Base-by-base conservation (phyloP, 805 yeast genomes). In the Spathaspora sp. region DNA sequence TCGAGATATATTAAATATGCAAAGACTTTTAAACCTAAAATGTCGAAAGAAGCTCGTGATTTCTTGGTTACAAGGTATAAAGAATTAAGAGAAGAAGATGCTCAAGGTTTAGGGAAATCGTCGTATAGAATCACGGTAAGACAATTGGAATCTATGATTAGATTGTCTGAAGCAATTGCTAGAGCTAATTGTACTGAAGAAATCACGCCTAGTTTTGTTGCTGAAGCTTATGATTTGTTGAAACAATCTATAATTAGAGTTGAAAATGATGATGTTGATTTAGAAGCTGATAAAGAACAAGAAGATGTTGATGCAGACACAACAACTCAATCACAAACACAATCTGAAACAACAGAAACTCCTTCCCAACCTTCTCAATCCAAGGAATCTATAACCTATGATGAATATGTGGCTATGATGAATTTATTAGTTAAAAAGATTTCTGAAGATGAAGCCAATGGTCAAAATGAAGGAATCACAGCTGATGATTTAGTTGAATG, bases 81-180 rank as follows among this genome's bases (percentile, higher is more conserved):
- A 65, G 96, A 88, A 61, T 77, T 93, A 55, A 80, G 99, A 68
- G 81, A 81, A 38, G 94, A 89, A 63, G 98, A 93, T 68, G 89
- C 97, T 1, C 96, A 88, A 66, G 97, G 96, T 1, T 74, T 86
- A 49, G 87, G 89, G 18, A 78, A 93, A 64, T 83, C 90, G 48
- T 87, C 96, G 53, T 93, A 93, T 67, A 78, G 98, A 67, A 94
- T 94, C 60, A 94, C 99, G 0, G 99, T 94, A 35, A 87, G 99
- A 76, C 99, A 94, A 66, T 78, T 94, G 62, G 99, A 93, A 71
- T 86, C 94, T 49, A 82, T 92, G 91, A 86, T 94, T 58, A 81
- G 99, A 64, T 77, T 94, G 53, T 85, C 94, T 2, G 99, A 94
- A 67, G 98, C 97, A 1, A 92, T 94, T 69, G 98, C 99, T 1